A percentile compares a stretch with the other conserved stretches of the same genome.
phyloP scores from a whole-genome alignment of 2,329 filamentous ascomycete genomes.

The Incumbomyces lentus region DNA sequence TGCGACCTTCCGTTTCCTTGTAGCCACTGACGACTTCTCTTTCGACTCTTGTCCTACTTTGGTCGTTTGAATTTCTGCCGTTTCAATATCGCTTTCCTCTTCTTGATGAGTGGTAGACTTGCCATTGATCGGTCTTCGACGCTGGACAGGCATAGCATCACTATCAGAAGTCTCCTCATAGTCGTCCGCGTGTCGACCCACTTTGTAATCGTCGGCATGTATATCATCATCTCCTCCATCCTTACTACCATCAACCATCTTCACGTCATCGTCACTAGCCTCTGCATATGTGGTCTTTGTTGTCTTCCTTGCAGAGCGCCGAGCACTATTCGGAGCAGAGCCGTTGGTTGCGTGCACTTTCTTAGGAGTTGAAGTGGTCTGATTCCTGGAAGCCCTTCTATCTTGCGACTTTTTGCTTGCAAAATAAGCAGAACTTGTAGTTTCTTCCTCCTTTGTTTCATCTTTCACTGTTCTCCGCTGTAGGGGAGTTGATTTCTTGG shows the following conservation, averaged over 20 bases:
- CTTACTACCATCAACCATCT: slow-evolving; percentile 55
- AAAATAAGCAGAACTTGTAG: slow-evolving; percentile 55
- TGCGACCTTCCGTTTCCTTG: slow-evolving; percentile 32
- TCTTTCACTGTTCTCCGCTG: slow-evolving; percentile 31
- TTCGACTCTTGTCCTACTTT: slow-evolving; percentile 37
- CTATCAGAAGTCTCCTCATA: slow-evolving; percentile 53
- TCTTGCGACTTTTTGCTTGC: slow-evolving; percentile 45
- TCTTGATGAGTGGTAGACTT: slow-evolving; percentile 24
- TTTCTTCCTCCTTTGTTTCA: slow-evolving; percentile 44
- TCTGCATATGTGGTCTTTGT: slow-evolving; percentile 26
- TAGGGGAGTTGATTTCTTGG: slow-evolving; percentile 26
- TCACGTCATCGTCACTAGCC: slow-evolving; percentile 42
- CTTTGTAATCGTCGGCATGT: slow-evolving; percentile 62
- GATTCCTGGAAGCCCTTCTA: slow-evolving; percentile 17
- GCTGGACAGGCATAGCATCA: slow-evolving; percentile 37
- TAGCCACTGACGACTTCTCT: slow-evolving; percentile 47
- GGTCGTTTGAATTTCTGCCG: slow-evolving; percentile 15
- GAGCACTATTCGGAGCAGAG: slow-evolving; percentile 20
- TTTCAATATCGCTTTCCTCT: slow-evolving; percentile 22
- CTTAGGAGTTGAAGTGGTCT: slow-evolving; percentile 11
- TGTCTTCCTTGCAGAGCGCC: slow-evolving; percentile 22
- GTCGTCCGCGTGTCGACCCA: slow-evolving; percentile 58
- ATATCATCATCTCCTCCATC: slow-evolving; percentile 70
- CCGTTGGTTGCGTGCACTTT: slow-evolving; percentile 27
- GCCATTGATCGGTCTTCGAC: slow-evolving; percentile 7